Base-by-base conservation (phyloP, 176 grass and related monocot species). In the bread wheat (Triticum aestivum) region DNA sequence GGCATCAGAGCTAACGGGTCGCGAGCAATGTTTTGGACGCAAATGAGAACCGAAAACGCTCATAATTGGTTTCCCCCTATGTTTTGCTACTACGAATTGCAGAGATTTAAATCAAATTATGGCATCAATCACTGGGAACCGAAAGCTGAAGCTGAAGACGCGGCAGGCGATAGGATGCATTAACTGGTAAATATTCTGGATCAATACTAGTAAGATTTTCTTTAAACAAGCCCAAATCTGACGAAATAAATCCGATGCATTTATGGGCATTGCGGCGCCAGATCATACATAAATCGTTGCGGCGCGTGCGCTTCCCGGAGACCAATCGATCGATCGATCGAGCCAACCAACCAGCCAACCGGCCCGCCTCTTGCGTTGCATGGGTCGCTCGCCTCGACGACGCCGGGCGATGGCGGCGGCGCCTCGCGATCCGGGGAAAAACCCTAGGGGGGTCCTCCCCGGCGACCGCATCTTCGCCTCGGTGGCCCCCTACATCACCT, bases 391-490 rank as follows among this genome's bases (percentile, higher is more conserved):
- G 11, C 56, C 75, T 6, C 82, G 34, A 24, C 77, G 21, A 63
- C 77, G 15, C 51, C 52, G 42, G 79, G 12, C 65, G 2, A 38
- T 35, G 61, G 65, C 34, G 84, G 84, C 73, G 89, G 4, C 84
- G 59, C 20, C 74, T 11, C 27, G 2, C 32, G 64, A 61, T 26
- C 27, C 61, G 27, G 9, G 24, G 47, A 8, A 15, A 56, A 41
- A 8, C 45, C 34, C 77, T 89, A 69, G 69, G 33, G 24, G 70
- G 3, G 1, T 4, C 49, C 29, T 2, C 20, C 73, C 17, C 30
- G 44, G 42, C 42, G 70, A 82, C 27, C 4, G 23, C 70, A 23
- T 83, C 89, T 24, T 90, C 80, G 75, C 89, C 26, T 24, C 68
- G 44, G 34, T 90, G 18, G 45, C 67, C 6, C 66, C 45, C 34